Base-by-base conservation (phyloP, 2,329 filamentous ascomycete genomes). In the Neofusicoccum laricinum region DNA sequence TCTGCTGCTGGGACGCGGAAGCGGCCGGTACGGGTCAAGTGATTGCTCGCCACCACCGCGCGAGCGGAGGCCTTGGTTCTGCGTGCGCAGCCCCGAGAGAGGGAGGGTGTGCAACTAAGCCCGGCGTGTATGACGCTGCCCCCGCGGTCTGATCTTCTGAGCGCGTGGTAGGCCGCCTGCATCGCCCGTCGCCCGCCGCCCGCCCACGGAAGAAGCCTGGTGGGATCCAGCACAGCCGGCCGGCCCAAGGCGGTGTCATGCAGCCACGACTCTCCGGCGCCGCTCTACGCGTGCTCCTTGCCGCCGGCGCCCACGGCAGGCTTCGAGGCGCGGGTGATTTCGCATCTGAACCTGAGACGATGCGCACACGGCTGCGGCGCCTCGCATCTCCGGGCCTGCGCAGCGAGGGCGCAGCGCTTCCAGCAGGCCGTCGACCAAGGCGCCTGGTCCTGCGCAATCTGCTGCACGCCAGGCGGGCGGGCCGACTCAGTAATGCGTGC, bases 401-500 rank as follows among this genome's bases (percentile, higher is more conserved):
- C 25, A 30, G 41, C 12, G 41, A 45, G 41, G 41, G 41, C 41
- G 41, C 25, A 4, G 25, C 25, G 25, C 25, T 30, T 4, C 25
- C 25, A 30, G 25, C 25, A 4, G 25, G 25, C 25, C 25, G 25
- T 30, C 25, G 25, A 30, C 25, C 4, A 30, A 30, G 25, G 25
- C 5, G 25, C 7, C 25, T 30, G 25, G 25, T 30, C 25, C 25
- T 30, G 25, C 25, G 25, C 25, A 30, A 30, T 30, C 25, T 30
- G 25, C 25, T 30, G 25, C 25, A 30, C 25, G 25, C 38, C 40
- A 45, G 38, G 40, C 25, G 21, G 49, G 40, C 55, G 55, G 55
- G 12, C 53, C 53, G 53, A 58, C 53, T 58, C 40, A 46, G 46
- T 59, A 59, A 59, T 59, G 55, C 55, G 55, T 59, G 55, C 55